Evolutionary conservation across 2,329 filamentous ascomycete genomes (phyloP).

Genomic region (Botrytis byssoidea): DNA sequence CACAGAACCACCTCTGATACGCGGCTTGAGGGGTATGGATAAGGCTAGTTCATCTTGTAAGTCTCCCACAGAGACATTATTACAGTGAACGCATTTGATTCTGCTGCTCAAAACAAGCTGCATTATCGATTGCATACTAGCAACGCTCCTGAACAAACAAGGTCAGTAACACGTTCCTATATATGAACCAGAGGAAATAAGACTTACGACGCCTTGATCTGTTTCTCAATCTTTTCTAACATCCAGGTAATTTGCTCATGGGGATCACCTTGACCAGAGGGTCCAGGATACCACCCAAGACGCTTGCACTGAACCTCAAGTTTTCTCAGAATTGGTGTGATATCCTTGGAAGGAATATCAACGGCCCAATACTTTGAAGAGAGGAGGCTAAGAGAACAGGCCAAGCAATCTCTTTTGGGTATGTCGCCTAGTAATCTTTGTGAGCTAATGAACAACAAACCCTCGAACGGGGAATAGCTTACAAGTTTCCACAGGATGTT

Average conservation of each 20-base stretch:
- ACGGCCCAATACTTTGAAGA: conserved; percentile 17
- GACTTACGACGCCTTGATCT: conserved; percentile 34
- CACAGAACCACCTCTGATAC: conserved; percentile 27
- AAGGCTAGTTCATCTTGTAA: conserved; percentile 32
- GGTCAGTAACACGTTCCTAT: not conserved
- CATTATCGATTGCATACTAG: conserved; percentile 30
- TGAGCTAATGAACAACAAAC: not conserved
- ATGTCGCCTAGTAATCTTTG: not conserved
- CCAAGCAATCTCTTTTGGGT: conserved; percentile 21
- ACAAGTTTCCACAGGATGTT: conserved; percentile 32
- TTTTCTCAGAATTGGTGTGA: conserved; percentile 6
- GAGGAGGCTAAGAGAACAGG: conserved; percentile 21
- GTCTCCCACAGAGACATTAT: conserved; percentile 26
- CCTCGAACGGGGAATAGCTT: conserved; percentile 1
- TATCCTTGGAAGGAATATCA: not conserved
- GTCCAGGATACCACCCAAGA: conserved; percentile 10
- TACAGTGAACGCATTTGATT: conserved; percentile 33
- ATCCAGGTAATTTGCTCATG: conserved; percentile 37
- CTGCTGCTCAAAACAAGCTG: conserved; percentile 23
- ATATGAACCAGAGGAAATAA: too few species aligned
- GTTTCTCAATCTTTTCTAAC: conserved; percentile 30
- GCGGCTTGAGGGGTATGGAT: conserved; percentile 33
- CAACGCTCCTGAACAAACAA: conserved; percentile 21
- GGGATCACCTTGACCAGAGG: conserved; percentile 36
- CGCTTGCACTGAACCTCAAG: conserved; percentile 1